Base-by-base conservation (phyloP, 495 filamentous ascomycete genomes). In the Pyronema domesticum region DNA sequence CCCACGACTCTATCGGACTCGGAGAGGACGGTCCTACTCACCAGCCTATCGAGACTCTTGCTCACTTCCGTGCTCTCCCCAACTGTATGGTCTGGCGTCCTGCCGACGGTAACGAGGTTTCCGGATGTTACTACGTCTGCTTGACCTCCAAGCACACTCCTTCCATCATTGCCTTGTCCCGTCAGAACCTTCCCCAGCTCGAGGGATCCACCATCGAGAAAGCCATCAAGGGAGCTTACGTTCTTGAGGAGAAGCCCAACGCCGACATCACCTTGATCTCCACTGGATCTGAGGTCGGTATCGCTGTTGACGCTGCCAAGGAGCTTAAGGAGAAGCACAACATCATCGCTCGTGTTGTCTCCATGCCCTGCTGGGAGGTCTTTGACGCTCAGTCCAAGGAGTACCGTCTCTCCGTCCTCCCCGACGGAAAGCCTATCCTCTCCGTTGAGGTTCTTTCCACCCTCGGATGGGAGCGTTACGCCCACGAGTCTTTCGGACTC, bases 11-110 rank as follows among this genome's bases (percentile, higher is more conserved):
- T 57, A 96, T 99, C 66, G 91, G 91, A 76, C 85, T 99, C 58
- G 91, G 91, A 71, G 93, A 99, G 74, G 91, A 99, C 67, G 91
- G 91, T 54, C 91, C 91, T 55, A 99, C 91, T 51, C 91, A 99
- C 75, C 91, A 99, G 77, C 91, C 91, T 67, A 94, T 99, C 65
- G 91, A 99, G 79, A 94, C 87, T n/a, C 81, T 99, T 47, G 84
- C 91, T 57, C 91, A 99, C 73, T 96, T 96, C 86, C 91, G 91
- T 70, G 93, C 93, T 54, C 79, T 96, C 60, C 91, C 91, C 61
- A 99, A 99, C 83, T 86, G 83, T 79, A 95, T 96, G 91, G 93
- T 96, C 64, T 99, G 91, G 91, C 91, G 91, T 11, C 91, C 91
- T 56, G 91, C 91, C 55, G 91, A 99, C 67, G 91, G 91, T 61